phyloP scores from a whole-genome alignment of 1,139 yeast species.

The Candida albicans region DNA sequence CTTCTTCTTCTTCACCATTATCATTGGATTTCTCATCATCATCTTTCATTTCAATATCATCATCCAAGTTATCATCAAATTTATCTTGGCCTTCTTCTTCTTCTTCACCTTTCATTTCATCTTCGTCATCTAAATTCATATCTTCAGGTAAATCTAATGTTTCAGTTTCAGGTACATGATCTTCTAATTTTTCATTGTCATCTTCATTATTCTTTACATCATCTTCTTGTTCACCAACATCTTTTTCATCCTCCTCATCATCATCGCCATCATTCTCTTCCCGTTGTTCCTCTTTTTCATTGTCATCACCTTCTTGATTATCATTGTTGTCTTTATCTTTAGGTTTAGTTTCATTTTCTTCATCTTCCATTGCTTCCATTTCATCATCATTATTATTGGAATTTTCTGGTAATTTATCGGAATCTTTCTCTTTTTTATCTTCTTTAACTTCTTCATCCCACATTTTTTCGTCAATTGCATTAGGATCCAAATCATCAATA shows the following conservation, averaged over 20 bases:
- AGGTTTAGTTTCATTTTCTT: slow-evolving; percentile 26
- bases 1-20: slow-evolving; percentile 17
- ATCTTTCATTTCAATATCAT: slow-evolving; percentile 21
- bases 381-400: slow-evolving; percentile 52
- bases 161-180: slow-evolving; percentile 76
- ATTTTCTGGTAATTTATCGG: slow-evolving; percentile 65
- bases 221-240: slow-evolving; percentile 78
- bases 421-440: slow-evolving; percentile 68
- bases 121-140: slow-evolving; percentile 68
- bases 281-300: slow-evolving; percentile 28
- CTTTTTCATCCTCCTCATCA: slow-evolving; percentile 46
- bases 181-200: slow-evolving; percentile 69
- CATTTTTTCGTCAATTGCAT: slow-evolving; percentile 96
- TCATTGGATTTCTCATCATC: slow-evolving; percentile 19
- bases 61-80: slow-evolving; percentile 30
- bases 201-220: slow-evolving; percentile 74
- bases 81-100: slow-evolving; percentile 34
- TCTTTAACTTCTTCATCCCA: slow-evolving; percentile 94
- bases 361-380: slow-evolving; percentile 62
- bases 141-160: slow-evolving; percentile 85
- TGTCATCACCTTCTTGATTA: slow-evolving; percentile 25
- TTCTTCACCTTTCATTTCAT: slow-evolving; percentile 42
- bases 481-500: slow-evolving; percentile 87
- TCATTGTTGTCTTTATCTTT: slow-evolving; percentile 36
- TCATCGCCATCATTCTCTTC: slow-evolving; percentile 45